Percentiles rank a stretch among this genome's conserved stretches.
These are phyloP conservation scores for Ehretia macrophylla DNA, from an alignment of 257 asterid species.

Conservation along the genomic window DNA sequence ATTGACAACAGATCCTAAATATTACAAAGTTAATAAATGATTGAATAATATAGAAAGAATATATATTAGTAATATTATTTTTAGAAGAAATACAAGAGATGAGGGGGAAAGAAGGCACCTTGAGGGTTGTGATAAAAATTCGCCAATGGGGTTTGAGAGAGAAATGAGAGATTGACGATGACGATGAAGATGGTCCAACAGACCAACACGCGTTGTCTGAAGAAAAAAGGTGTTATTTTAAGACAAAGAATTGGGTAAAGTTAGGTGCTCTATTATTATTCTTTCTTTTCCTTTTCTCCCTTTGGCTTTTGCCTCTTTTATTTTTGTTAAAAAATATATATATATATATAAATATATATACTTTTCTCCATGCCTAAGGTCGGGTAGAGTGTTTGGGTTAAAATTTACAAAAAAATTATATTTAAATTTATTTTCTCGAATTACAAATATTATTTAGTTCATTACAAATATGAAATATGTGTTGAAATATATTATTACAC, in stretches of 20 bases:
- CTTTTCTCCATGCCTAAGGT: no score
- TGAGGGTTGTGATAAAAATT: slow-evolving; percentile 2
- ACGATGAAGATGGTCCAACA: slow-evolving; percentile 17
- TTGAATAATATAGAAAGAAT: not conserved
- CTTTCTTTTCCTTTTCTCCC: slow-evolving; percentile 4
- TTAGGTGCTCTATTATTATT: slow-evolving; percentile 8
- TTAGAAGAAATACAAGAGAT: not conserved
- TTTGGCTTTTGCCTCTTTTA: not conserved
- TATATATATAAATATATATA: no score
- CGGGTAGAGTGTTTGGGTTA: no score
- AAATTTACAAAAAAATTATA: no score
- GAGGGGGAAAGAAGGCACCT: not conserved
- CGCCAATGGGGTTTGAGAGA: no score
- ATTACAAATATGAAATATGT: no score
- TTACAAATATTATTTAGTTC: no score
- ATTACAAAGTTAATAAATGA: not conserved
- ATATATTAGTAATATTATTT: no score
- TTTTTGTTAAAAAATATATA: no score
- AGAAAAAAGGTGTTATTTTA: not conserved
- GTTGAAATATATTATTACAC: no score
- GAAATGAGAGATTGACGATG: slow-evolving; percentile 8
- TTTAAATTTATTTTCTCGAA: no score
- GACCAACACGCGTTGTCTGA: slow-evolving; percentile 14
- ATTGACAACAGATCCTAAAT: not conserved
- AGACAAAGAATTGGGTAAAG: slow-evolving; percentile 3